These are phyloP conservation scores for Elymus sibiricus DNA, from an alignment of 176 grass and related monocot species.

Conservation along the genomic window DNA sequence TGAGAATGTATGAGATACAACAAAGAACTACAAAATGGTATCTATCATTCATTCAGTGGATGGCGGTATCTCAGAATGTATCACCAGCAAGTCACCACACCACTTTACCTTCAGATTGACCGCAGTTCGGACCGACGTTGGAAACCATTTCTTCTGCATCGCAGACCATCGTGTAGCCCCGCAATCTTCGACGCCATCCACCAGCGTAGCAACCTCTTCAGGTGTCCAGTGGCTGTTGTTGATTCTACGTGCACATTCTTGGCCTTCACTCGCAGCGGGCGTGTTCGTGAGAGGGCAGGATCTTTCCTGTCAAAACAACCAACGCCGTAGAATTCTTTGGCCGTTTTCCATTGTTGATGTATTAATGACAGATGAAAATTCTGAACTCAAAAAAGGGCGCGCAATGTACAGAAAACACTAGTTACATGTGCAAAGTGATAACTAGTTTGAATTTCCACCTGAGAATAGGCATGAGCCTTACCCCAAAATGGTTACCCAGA, in stretches of 20 bases:
- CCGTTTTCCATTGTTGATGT: neutral
- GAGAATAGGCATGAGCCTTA: neutral
- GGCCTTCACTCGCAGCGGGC: neutral
- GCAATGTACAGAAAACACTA: neutral
- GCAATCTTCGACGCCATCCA: neutral
- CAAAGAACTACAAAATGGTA: neutral
- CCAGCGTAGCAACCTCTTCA: conserved; percentile 4
- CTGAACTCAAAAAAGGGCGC: neutral
- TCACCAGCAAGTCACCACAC: no score
- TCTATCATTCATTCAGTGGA: no score
- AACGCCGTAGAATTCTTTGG: neutral
- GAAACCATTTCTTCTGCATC: neutral
- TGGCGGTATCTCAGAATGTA: neutral
- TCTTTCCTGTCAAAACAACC: neutral
- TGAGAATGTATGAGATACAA: neutral
- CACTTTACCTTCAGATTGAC: neutral
- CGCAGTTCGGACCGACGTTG: neutral
- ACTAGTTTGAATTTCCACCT: neutral
- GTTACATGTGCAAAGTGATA: neutral
- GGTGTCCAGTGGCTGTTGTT: conserved; percentile 25
- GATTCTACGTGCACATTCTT: neutral
- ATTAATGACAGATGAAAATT: neutral
- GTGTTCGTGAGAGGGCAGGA: neutral
- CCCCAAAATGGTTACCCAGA: neutral
- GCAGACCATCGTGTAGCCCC: neutral